Base-by-base conservation (phyloP, 257 asterid genomes). In the Lithospermum erythrorhizon region DNA sequence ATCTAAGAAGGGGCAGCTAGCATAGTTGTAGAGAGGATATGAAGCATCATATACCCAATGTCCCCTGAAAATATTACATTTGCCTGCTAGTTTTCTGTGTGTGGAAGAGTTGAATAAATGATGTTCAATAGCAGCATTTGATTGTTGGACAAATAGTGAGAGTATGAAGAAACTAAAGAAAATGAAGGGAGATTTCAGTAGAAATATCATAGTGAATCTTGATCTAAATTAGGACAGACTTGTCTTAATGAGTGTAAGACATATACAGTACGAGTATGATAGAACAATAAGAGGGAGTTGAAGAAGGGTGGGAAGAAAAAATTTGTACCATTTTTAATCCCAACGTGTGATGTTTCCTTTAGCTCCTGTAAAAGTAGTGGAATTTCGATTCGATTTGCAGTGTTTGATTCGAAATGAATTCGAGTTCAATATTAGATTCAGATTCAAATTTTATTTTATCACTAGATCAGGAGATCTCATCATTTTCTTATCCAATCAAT, bases 21-120 rank as follows among this genome's bases (percentile, higher is more conserved):
- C 71, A 75, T 18, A 79, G 67, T 88, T 80, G 61, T 91, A 91
- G 71, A 88, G 93, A 17, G 96, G 96, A 53, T 91, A 88, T 1
- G 93, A 62, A 37, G 87, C 72, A 66, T 91, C 98, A 59, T 82
- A 81, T 0, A 88, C 95, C 98, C 98, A 91, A 66, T 78, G 76
- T 0, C 98, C 98, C 19, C 72, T 68, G 74, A 79, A 91, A 20
- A 88, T 55, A 59, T 88, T 82, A 80, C 98, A 91, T 1, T 83
- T 51, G 0, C 75, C 68, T 56, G 71, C 78, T 27, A 66, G 79
- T 62, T 62, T 71, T 64, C 82, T 67, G 8, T 58, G 74, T 24
- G 71, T 17, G 61, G 65, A 24, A 78, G 67, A n/a, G 65, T 53
- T 53, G 78, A 59, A 61, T 41, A 23, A 24, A 21, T 61, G 19